Evolutionary conservation across 768 basidiomycete genomes (phyloP), one percentile per base, ranked within the genome.

Genomic region (Amanita fuliginea): DNA sequence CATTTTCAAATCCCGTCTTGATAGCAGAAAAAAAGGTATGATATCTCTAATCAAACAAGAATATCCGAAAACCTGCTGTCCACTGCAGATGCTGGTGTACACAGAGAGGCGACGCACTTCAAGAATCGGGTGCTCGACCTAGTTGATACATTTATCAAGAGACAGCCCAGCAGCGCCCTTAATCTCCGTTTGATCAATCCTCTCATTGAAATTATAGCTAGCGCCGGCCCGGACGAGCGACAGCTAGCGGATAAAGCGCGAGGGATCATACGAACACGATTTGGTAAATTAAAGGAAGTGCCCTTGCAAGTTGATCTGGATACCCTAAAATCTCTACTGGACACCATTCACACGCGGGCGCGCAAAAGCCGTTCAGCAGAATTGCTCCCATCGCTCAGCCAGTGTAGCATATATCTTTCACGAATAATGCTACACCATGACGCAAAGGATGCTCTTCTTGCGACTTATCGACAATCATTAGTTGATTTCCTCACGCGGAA

Each of bases 111-210:
- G 3, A 86, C 89, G 4, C 87, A 97, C 65, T 97, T 96, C 79
- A 97, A 95, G 63, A 92, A 89, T 63, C 83, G 94, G 10, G 86
- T 96, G 24, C 80, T 99, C 24, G 95, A 98, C 63, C 77, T 99
- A n/a, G 75, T 97, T 51, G 93, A 97, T 47, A 80, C 76, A 19
- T 94, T 82, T 67, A 66, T 86, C 55, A 86, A 79, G 61, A 83
- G 79, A 57, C 85, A 91, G 56, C 75, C 86, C 1, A 70, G 80
- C n/a, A 95, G 77, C 60, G 72, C 82, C 0, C 72, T 83, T 48
- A 65, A 81, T 46, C 58, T 89, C 34, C 78, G 75, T 34, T 69
- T 89, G 42, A 71, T 96, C 54, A 55, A 82, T 2, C 87, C 94
- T 7, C 71, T 99, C 32, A 68, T 94, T 51, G 82, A 86, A 46